Conservation (phyloP, 495 filamentous ascomycete species). For the Aspergillus nanangensis region DNA sequence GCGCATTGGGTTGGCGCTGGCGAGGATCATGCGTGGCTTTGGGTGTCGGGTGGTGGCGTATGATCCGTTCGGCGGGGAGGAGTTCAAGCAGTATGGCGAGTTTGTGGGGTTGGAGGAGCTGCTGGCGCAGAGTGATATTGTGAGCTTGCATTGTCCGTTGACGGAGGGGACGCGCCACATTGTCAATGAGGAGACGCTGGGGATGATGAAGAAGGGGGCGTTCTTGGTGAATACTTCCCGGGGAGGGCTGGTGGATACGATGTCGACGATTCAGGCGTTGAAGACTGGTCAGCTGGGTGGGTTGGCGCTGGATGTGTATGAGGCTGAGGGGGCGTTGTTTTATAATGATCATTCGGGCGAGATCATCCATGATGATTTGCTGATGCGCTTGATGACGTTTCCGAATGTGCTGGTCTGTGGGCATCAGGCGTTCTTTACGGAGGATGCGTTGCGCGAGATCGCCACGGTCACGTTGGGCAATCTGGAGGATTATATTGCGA, state of each 20-base stretch:
- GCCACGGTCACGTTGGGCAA: conserved; percentile 57
- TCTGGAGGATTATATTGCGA: conserved; percentile 28
- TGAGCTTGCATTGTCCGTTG: conserved; percentile 64
- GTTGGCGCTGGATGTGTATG: conserved; percentile 80
- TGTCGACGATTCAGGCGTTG: conserved; percentile 54
- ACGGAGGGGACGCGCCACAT: conserved; percentile 55
- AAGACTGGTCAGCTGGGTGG: conserved; percentile 60
- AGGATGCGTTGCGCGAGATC: conserved; percentile 62
- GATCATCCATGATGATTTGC: conserved; percentile 64
- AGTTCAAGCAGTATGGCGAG: conserved; percentile 45
- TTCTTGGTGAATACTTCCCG: conserved; percentile 65
- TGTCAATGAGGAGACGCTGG: conserved; percentile 50
- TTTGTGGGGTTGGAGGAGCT: conserved; percentile 52
- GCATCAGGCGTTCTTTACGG: conserved; percentile 68
- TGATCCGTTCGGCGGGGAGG: conserved; percentile 47
- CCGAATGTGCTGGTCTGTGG: conserved; percentile 65
- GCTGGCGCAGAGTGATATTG: conserved; percentile 52
- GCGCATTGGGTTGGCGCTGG: conserved; percentile 31
- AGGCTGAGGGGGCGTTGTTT: conserved; percentile 65
- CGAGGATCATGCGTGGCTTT: conserved; percentile 52
- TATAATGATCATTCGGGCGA: conserved; percentile 63
- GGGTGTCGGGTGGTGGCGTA: conserved; percentile 57
- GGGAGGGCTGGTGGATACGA: conserved; percentile 57
- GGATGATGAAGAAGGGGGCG: conserved; percentile 53
- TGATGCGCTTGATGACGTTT: conserved; percentile 67